Evolutionary conservation across 2,329 filamentous ascomycete species (phyloP), one percentile per base, ranked within the genome.

Genomic region (Colletotrichum sp.): DNA sequence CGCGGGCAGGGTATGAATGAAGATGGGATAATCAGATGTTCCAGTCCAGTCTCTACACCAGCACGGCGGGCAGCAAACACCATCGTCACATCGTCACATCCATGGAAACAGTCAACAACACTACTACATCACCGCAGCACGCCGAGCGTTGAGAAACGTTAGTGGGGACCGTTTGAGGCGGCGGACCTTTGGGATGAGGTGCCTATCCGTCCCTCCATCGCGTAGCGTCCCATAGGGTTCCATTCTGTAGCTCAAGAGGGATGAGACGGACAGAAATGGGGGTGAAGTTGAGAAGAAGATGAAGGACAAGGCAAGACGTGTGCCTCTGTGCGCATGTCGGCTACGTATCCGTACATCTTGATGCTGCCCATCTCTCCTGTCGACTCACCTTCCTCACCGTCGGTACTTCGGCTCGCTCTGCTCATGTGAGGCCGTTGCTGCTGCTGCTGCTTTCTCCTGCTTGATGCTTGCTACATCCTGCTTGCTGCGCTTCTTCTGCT

Each of bases 121-220:
- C 38, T 48, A 48, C 43, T 52, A 52, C 43, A 52, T 52, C 43
- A 52, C 43, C 43, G 43, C n/a, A 52, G 24, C 55, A 58, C 61
- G 34, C 16, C 69, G 48, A 32, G 58, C 18, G 24, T 68, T 32
- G 69, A 48, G 32, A 28, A 52, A 64, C 24, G 58, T 18, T 62
- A 61, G 69, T 38, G 69, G 69, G 43, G 56, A 68, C 63, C 63
- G 58, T 30, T 62, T 26, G 63, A 75, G 64, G 73, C 59, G 68
- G 43, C 73, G 61, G 56, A 75, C 43, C n/a, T 58, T 43, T 63
- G 58, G 38, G 32, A 75, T 28, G 48, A 67, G 56, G 62, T 38
- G 36, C 55, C 73, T 75, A 67, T 67, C 73, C 73, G 73, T 63
- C 69, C 73, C 73, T 75, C 73, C 73, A 75, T 75, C n/a, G 24